Percentiles rank a stretch among this genome's conserved stretches.
Conservation (phyloP, 1,284 basidiomycete species). For the Coriolopsis trogii region DNA sequence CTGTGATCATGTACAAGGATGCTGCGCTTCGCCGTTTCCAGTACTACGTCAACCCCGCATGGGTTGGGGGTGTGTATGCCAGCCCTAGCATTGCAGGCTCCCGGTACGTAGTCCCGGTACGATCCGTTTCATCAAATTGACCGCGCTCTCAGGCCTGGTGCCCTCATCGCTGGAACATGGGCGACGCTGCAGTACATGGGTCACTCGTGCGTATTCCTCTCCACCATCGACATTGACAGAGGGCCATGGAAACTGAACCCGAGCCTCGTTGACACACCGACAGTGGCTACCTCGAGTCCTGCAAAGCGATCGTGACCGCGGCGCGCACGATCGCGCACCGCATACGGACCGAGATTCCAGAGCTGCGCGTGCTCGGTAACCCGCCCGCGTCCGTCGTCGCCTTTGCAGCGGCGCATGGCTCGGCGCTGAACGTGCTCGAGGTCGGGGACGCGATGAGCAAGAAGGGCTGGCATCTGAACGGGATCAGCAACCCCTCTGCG, state of each 20-base stretch:
- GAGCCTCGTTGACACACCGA: too few species aligned
- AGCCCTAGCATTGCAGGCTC: constrained; percentile 90
- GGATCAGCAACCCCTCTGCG: constrained; percentile 76
- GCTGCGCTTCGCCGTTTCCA: constrained; percentile 76
- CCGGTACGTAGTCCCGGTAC: constrained; percentile 51
- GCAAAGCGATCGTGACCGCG: constrained; percentile 80
- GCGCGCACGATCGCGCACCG: constrained; percentile 69
- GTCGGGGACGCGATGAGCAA: constrained; percentile 90
- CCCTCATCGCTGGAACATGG: constrained; percentile 95
- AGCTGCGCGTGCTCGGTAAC: constrained; percentile 86
- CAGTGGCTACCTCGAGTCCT: constrained; percentile 92
- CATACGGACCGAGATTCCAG: constrained; percentile 71
- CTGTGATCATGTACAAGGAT: constrained; percentile 90
- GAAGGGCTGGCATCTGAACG: constrained; percentile 91
- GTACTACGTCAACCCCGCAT: constrained; percentile 83
- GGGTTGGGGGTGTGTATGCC: constrained; percentile 82
- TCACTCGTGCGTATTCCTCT: constrained; percentile 62
- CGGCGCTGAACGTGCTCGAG: constrained; percentile 73
- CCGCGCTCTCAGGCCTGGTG: constrained; percentile 69
- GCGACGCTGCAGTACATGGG: constrained; percentile 95
- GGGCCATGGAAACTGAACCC: too few species aligned
- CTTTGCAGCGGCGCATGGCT: constrained; percentile 67
- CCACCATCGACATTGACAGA: too few species aligned
- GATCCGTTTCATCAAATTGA: background rate
- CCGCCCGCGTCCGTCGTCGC: constrained; percentile 92